These are phyloP conservation scores for Pythium phragmitis DNA, from an alignment of 352 stramenopile genomes.

Conservation along the genomic window DNA sequence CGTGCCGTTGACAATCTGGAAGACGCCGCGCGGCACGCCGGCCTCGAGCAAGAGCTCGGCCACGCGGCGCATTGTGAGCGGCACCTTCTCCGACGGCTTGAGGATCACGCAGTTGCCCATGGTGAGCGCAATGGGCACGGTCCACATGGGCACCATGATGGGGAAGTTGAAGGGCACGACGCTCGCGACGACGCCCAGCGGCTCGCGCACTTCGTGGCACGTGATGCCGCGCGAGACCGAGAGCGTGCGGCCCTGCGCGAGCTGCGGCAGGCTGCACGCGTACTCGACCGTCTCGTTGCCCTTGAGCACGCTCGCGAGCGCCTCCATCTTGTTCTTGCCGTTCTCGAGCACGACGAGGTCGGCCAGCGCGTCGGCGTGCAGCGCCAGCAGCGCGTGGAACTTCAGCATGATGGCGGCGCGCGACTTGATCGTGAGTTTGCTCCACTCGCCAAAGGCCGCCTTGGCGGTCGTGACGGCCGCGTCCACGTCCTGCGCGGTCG, in stretches of 20 bases:
- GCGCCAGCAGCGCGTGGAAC: conserved; percentile 92
- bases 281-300: conserved; percentile 98
- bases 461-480: conserved; percentile 75
- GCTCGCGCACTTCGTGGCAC: conserved; percentile 92
- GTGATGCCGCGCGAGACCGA: conserved; percentile 89
- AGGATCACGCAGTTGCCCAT: conserved; percentile 97
- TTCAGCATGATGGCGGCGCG: conserved; percentile 95
- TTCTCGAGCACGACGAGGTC: conserved; percentile 95
- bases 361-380: conserved; percentile 92
- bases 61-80: conserved; percentile 91
- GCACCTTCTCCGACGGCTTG: conserved; percentile 97
- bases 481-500: conserved; percentile 80
- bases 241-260: conserved; percentile 88
- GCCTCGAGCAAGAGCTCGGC: conserved; percentile 88
- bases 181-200: conserved; percentile 90
- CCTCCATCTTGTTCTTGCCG: conserved; percentile 97
- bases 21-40: conserved; percentile 93
- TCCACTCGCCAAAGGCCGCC: conserved; percentile 90
- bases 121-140: conserved; percentile 95
- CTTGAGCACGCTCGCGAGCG: conserved; percentile 95
- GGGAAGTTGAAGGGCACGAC: conserved; percentile 98
- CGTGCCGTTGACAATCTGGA: conserved; percentile 95
- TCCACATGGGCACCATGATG: conserved; percentile 99
- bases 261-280: conserved; percentile 91
- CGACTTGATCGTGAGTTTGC: conserved; percentile 91